Conservation (phyloP, 352 stramenopile genomes). For the Phytophthora aleatoria region DNA sequence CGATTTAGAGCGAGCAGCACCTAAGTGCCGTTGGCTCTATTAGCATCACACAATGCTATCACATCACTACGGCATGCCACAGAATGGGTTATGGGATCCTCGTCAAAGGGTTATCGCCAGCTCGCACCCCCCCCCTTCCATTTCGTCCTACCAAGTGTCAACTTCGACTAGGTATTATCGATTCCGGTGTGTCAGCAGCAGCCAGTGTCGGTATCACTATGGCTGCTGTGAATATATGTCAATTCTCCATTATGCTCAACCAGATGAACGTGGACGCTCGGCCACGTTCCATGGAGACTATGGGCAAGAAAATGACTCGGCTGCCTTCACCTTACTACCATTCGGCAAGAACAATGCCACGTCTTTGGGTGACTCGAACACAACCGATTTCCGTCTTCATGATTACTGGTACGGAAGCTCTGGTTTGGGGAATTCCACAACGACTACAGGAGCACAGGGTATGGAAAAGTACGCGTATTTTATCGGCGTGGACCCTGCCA, state of each 20-base stretch:
- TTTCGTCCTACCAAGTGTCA: too few species aligned
- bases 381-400: constrained; percentile 13
- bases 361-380: constrained; percentile 23
- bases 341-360: constrained; percentile 51
- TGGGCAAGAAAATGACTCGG: constrained; percentile 72
- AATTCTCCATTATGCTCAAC: constrained; percentile 86
- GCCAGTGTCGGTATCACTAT: constrained; percentile 73
- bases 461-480: constrained; percentile 84
- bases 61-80: too few species aligned
- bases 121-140: too few species aligned
- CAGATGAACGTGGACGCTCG: constrained; percentile 84
- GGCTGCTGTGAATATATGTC: constrained; percentile 74
- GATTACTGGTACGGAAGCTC: constrained; percentile 21
- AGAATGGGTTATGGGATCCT: too few species aligned
- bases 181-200: constrained; percentile 54
- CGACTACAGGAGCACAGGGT: constrained; percentile 47
- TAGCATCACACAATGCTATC: too few species aligned
- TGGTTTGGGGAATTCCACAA: constrained; percentile 29
- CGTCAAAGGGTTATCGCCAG: too few species aligned
- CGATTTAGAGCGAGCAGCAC: too few species aligned
- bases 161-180: too few species aligned
- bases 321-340: constrained; percentile 67
- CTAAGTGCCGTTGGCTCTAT: too few species aligned
- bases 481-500: constrained; percentile 75
- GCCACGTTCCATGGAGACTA: constrained; percentile 73